Conservation (phyloP, 192 early-diverging fungal species). For the Coemansia sp. region DNA sequence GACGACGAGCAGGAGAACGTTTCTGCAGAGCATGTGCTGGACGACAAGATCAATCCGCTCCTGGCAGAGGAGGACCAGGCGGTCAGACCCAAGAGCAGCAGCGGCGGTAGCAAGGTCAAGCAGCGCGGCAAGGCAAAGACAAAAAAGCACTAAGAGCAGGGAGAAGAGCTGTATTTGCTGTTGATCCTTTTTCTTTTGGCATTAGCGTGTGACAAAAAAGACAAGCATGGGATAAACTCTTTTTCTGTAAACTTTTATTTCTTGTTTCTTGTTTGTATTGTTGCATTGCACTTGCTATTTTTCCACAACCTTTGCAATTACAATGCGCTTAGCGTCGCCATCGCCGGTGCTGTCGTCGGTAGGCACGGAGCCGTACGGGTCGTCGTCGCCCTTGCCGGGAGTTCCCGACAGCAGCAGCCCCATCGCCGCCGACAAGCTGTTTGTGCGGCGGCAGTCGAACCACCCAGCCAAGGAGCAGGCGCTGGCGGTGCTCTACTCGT, state of each 20-base stretch:
- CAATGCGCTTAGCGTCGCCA: slow-evolving; percentile 2
- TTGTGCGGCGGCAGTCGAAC: background rate
- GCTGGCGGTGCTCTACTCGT: background rate
- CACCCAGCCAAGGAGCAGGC: background rate
- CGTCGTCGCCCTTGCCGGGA: slow-evolving; percentile 1
- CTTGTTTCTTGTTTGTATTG: background rate
- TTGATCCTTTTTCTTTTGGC: too few species aligned
- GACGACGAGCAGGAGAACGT: slow-evolving; percentile 49
- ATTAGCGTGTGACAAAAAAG: too few species aligned
- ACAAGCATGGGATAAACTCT: background rate
- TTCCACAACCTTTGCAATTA: background rate
- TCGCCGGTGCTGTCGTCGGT: slow-evolving; percentile 10
- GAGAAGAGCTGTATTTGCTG: too few species aligned
- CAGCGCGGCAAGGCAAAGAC: slow-evolving; percentile 14
- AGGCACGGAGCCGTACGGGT: slow-evolving; percentile 6
- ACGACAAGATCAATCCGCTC: slow-evolving; percentile 26
- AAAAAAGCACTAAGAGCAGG: slow-evolving; percentile 14
- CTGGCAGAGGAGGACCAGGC: slow-evolving; percentile 6
- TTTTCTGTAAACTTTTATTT: slow-evolving; percentile 3
- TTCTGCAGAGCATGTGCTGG: slow-evolving; percentile 13
- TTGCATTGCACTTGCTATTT: background rate
- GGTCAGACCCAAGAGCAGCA: slow-evolving; percentile 5
- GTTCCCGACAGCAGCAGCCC: background rate
- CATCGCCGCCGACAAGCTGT: slow-evolving; percentile 3
- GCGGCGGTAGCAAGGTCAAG: background rate